A percentile compares a stretch with the other conserved stretches of the same genome.
Evolutionary conservation across 2,329 filamentous ascomycete species (phyloP).

Genomic region (Sporothrix sp.): DNA sequence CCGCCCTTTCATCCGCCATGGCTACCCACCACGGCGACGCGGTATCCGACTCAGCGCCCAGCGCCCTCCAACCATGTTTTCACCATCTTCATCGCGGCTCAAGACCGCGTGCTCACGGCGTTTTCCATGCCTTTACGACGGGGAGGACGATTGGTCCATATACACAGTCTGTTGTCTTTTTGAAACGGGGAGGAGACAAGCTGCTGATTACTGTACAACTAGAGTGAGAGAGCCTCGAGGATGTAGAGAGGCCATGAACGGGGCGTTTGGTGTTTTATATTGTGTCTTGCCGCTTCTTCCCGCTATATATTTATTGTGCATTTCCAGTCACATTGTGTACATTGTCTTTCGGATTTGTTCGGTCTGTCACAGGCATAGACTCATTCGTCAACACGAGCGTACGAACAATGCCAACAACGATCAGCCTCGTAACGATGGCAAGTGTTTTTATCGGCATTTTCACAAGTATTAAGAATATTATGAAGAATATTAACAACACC

Average conservation of each 20-base stretch:
- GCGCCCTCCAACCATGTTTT: neutral
- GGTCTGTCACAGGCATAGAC: neutral
- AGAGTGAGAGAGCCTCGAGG: conserved; percentile 15
- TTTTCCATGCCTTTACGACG: conserved; percentile 9
- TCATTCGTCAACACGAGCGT: neutral
- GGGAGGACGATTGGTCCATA: neutral
- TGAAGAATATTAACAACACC: no score
- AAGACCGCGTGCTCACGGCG: conserved; percentile 3
- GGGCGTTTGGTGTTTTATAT: conserved; percentile 14
- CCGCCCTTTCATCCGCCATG: conserved; percentile 5
- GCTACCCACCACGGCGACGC: neutral
- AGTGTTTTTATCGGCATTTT: no score
- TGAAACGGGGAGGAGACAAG: conserved; percentile 6
- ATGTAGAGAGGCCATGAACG: conserved; percentile 17
- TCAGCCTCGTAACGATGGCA: no score
- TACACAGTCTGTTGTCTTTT: neutral
- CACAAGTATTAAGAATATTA: no score
- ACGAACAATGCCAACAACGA: neutral
- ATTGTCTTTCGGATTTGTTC: neutral
- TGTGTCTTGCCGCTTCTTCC: neutral
- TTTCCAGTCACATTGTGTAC: neutral
- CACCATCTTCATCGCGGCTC: neutral
- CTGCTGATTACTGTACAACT: conserved; percentile 15
- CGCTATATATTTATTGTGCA: neutral
- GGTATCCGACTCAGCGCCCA: neutral